Evolutionary conservation across 345 rosid species (phyloP).

Genomic region (Luvunga scandens): DNA sequence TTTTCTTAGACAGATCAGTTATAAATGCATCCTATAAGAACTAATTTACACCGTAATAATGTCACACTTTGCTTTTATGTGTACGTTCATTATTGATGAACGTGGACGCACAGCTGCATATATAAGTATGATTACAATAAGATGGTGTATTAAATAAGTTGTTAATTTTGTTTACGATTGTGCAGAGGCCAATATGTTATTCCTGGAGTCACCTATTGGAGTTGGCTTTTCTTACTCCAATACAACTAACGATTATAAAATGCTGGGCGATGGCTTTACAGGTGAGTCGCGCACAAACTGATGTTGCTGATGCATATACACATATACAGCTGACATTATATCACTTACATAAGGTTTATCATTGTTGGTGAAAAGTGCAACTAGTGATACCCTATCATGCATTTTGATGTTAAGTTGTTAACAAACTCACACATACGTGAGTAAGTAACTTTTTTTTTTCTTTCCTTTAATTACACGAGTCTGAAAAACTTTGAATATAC

Average conservation of each 20-base stretch:
- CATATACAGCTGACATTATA: background rate
- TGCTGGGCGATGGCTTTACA: slow-evolving; percentile 68
- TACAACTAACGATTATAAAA: slow-evolving; percentile 53
- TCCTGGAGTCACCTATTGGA: slow-evolving; percentile 89
- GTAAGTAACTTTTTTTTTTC: background rate
- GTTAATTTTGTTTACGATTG: slow-evolving; percentile 28
- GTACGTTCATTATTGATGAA: background rate
- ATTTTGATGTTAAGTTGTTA: background rate
- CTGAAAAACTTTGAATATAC: slow-evolving; percentile 8
- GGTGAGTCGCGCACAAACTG: slow-evolving; percentile 36
- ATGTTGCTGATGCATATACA: background rate
- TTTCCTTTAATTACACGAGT: background rate
- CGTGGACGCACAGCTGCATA: slow-evolving; percentile 17
- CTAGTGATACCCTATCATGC: background rate
- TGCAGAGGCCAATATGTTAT: slow-evolving; percentile 87
- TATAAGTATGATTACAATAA: background rate
- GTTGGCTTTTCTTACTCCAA: slow-evolving; percentile 97
- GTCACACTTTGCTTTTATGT: background rate
- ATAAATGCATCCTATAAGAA: background rate
- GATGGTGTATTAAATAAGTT: slow-evolving; percentile 2
- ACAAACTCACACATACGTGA: background rate
- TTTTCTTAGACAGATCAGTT: slow-evolving; percentile 1
- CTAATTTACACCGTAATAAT: background rate
- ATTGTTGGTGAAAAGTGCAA: background rate
- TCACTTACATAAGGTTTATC: background rate